A percentile compares a stretch with the other conserved stretches of the same genome.
Evolutionary conservation across 1,139 yeast species (phyloP).

Genomic region (Yamadazyma trypodendri): DNA sequence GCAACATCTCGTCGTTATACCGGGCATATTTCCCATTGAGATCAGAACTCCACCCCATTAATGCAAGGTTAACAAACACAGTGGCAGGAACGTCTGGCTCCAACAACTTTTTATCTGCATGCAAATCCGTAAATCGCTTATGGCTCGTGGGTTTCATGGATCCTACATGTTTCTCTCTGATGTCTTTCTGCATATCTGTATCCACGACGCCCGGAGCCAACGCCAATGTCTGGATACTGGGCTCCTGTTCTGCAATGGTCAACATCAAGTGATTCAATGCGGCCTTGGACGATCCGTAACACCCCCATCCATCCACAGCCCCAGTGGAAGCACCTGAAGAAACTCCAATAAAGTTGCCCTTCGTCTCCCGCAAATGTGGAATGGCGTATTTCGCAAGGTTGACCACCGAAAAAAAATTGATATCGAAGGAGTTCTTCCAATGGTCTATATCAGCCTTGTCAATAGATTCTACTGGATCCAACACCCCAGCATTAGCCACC

Average conservation of each 20-base stretch:
- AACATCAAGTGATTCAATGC: constrained; percentile 75
- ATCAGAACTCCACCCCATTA: constrained; percentile 51
- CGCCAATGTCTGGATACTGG: constrained; percentile 56
- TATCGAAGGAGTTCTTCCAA: constrained; percentile 69
- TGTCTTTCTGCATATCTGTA: constrained; percentile 79
- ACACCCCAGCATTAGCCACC: constrained; percentile 83
- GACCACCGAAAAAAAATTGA: constrained; percentile 79
- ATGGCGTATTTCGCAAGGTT: constrained; percentile 56
- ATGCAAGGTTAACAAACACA: constrained; percentile 63
- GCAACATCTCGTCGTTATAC: constrained; percentile 47
- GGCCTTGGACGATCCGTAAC: constrained; percentile 88
- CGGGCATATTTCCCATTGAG: constrained; percentile 67
- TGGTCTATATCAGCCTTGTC: constrained; percentile 46
- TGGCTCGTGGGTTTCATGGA: constrained; percentile 59
- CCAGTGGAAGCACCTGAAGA: constrained; percentile 81
- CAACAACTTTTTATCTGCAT: constrained; percentile 53
- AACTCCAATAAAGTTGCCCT: constrained; percentile 71
- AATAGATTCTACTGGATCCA: constrained; percentile 73
- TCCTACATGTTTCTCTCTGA: constrained; percentile 56
- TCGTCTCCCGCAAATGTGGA: constrained; percentile 54
- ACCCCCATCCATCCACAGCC: constrained; percentile 75
- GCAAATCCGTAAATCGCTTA: constrained; percentile 59
- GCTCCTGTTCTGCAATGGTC: constrained; percentile 68
- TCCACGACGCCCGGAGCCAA: constrained; percentile 95
- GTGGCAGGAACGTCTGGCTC: constrained; percentile 70